These are phyloP conservation scores for Wickerhamiella parazyma DNA, from an alignment of 805 yeast genomes.

Conservation along the genomic window DNA sequence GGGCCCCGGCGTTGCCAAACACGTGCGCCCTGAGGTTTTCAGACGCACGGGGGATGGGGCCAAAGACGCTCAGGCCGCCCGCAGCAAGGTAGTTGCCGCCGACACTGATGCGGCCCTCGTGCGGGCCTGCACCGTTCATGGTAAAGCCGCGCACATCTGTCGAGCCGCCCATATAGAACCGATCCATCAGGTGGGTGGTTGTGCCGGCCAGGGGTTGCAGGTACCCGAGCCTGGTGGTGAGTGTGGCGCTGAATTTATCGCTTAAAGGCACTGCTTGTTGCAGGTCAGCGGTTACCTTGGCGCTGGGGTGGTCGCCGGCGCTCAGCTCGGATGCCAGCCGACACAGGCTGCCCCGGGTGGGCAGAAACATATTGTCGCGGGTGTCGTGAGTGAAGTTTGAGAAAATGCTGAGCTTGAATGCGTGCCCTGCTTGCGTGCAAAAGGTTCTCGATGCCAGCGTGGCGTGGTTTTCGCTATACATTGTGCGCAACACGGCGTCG, in stretches of 20 bases:
- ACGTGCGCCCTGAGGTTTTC: slow-evolving; percentile 49
- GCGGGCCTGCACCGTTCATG: slow-evolving; percentile 52
- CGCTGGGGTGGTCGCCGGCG: slow-evolving; percentile 26
- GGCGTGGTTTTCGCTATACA: slow-evolving; percentile 32
- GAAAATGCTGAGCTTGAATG: slow-evolving; percentile 42
- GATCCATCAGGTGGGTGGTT: slow-evolving; percentile 57
- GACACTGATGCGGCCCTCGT: slow-evolving; percentile 38
- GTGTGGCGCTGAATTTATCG: slow-evolving; percentile 9
- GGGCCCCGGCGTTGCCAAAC: slow-evolving; percentile 53
- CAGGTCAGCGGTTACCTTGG: slow-evolving; percentile 25
- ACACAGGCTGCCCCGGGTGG: slow-evolving; percentile 33
- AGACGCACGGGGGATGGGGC: slow-evolving; percentile 42
- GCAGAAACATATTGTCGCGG: slow-evolving; percentile 32
- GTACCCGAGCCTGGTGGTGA: slow-evolving; percentile 16
- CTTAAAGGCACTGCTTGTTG: slow-evolving; percentile 23
- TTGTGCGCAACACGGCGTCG: slow-evolving; percentile 43
- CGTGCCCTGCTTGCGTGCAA: slow-evolving; percentile 48
- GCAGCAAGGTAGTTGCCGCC: slow-evolving; percentile 58
- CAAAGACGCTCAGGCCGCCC: slow-evolving; percentile 43
- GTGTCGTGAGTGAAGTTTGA: slow-evolving; percentile 33
- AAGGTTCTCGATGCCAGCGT: slow-evolving; percentile 37
- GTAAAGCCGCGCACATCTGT: slow-evolving; percentile 59
- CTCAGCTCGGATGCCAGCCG: slow-evolving; percentile 36
- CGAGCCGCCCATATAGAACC: slow-evolving; percentile 74
- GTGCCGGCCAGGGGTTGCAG: slow-evolving; percentile 12